Evolutionary conservation across 768 basidiomycete species (phyloP).

Genomic region (Mycena metata): DNA sequence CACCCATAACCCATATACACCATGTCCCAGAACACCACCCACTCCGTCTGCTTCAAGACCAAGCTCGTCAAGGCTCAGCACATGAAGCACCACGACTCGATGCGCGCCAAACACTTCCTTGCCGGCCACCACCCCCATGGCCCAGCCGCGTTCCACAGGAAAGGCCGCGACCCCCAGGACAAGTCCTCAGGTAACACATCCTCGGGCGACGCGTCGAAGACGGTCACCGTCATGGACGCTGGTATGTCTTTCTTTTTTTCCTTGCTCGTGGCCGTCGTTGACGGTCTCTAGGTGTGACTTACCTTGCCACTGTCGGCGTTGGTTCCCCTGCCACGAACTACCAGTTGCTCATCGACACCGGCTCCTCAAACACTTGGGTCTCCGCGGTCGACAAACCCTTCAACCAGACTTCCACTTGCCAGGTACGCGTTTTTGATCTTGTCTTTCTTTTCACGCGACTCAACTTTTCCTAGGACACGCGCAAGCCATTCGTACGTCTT

Average conservation of each 20-base stretch:
- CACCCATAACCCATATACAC: neutral
- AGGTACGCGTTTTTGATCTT: slow-evolving; percentile 8
- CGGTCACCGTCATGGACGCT: slow-evolving; percentile 16
- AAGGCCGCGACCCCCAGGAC: neutral
- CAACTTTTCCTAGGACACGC: slow-evolving; percentile 26
- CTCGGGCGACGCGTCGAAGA: neutral
- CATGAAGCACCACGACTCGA: slow-evolving; percentile 26
- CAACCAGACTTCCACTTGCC: slow-evolving; percentile 53
- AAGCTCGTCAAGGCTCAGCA: slow-evolving; percentile 18
- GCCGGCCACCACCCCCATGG: slow-evolving; percentile 34
- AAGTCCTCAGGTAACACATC: no score
- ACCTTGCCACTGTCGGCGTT: slow-evolving; percentile 16
- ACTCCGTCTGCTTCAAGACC: slow-evolving; percentile 29
- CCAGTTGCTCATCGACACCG: slow-evolving; percentile 42
- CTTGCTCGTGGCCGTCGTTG: neutral
- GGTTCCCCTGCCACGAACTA: slow-evolving; percentile 21
- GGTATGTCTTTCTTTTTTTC: slow-evolving; percentile 7
- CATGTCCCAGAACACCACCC: slow-evolving; percentile 28
- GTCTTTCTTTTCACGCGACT: neutral
- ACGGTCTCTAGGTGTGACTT: slow-evolving; percentile 28
- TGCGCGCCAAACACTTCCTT: slow-evolving; percentile 25
- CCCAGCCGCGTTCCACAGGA: slow-evolving; percentile 7
- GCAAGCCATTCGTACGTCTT: slow-evolving; percentile 27
- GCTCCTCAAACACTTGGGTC: slow-evolving; percentile 69
- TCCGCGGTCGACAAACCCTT: slow-evolving; percentile 51